These are phyloP conservation scores for Chernovozyma aurita DNA, from an alignment of 1,139 yeast species.

Conservation along the genomic window DNA sequence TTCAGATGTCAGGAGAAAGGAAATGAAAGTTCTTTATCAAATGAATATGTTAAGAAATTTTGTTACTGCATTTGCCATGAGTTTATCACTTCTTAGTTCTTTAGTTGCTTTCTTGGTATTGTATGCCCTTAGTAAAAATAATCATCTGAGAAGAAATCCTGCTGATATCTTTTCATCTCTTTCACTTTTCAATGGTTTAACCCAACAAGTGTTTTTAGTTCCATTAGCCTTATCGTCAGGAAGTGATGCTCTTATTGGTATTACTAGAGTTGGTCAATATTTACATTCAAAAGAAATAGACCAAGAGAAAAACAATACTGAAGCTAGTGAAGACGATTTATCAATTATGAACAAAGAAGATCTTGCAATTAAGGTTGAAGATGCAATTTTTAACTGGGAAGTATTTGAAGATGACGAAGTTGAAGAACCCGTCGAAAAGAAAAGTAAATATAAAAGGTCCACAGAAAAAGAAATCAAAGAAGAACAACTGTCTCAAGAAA, in stretches of 20 bases:
- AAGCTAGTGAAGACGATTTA: slow-evolving; percentile 20
- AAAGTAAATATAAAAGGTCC: slow-evolving; percentile 5
- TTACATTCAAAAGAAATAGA: slow-evolving; percentile 31
- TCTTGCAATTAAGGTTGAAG: slow-evolving; percentile 41
- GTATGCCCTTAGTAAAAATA: slow-evolving; percentile 39
- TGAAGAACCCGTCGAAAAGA: slow-evolving; percentile 4
- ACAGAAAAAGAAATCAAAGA: slow-evolving; percentile 8
- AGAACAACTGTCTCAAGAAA: background rate
- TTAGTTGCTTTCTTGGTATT: slow-evolving; percentile 70
- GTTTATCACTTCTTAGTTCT: slow-evolving; percentile 64
- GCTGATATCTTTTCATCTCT: slow-evolving; percentile 79
- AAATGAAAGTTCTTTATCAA: slow-evolving; percentile 44
- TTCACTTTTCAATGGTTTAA: slow-evolving; percentile 62
- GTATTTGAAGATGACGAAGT: slow-evolving; percentile 26
- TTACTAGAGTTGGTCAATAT: slow-evolving; percentile 53
- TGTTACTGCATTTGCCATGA: slow-evolving; percentile 52
- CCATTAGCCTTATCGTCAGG: slow-evolving; percentile 70
- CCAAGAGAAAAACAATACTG: slow-evolving; percentile 11
- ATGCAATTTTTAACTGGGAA: slow-evolving; percentile 72
- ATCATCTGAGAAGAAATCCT: slow-evolving; percentile 49
- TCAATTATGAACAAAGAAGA: slow-evolving; percentile 16
- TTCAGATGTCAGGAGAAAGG: slow-evolving; percentile 42
- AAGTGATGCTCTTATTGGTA: slow-evolving; percentile 66
- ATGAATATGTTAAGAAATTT: slow-evolving; percentile 57
- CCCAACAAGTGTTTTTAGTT: slow-evolving; percentile 51